A percentile compares a stretch with the other conserved stretches of the same genome.
Evolutionary conservation across 2,329 filamentous ascomycete genomes (phyloP).

Genomic region (Elsinoe ampelina): DNA sequence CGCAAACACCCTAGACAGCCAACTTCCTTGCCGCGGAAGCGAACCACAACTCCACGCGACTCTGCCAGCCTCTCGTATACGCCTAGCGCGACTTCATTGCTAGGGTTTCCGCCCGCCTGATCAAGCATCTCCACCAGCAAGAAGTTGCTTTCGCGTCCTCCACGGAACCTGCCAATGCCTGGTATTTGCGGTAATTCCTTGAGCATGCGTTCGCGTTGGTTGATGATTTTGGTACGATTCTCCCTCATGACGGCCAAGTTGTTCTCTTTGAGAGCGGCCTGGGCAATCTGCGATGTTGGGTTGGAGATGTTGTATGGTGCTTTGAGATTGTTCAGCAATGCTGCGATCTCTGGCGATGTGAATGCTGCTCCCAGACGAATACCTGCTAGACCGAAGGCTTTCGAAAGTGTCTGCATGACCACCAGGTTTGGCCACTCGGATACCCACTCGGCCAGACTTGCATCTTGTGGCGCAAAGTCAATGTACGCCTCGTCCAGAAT

Average conservation of each 20-base stretch:
- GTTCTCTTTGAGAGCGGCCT: conserved; percentile 55
- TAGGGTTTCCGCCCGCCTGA: conserved; percentile 55
- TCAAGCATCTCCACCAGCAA: conserved; percentile 82
- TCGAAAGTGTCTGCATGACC: conserved; percentile 97
- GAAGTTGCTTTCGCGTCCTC: conserved; percentile 79
- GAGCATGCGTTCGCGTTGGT: conserved; percentile 69
- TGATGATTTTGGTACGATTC: conserved; percentile 60
- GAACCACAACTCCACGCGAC: conserved; percentile 77
- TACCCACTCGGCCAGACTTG: conserved; percentile 85
- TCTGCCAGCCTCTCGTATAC: conserved; percentile 83
- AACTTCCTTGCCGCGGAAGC: conserved; percentile 86
- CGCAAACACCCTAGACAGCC: conserved; percentile 83
- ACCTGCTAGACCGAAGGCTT: conserved; percentile 90
- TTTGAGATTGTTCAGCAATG: conserved; percentile 81
- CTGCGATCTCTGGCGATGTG: conserved; percentile 62
- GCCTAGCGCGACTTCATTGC: conserved; percentile 66
- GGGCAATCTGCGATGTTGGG: conserved; percentile 74
- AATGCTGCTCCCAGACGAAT: conserved; percentile 87
- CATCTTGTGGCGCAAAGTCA: conserved; percentile 73
- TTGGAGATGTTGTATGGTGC: conserved; percentile 93
- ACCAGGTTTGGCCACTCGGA: conserved; percentile 89
- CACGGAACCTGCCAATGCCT: conserved; percentile 72
- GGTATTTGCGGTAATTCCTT: conserved; percentile 61
- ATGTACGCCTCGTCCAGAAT: conserved; percentile 95
- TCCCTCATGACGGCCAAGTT: conserved; percentile 65